phyloP scores from a whole-genome alignment of 208 protist species.

The Vickermania spadyakhi region DNA sequence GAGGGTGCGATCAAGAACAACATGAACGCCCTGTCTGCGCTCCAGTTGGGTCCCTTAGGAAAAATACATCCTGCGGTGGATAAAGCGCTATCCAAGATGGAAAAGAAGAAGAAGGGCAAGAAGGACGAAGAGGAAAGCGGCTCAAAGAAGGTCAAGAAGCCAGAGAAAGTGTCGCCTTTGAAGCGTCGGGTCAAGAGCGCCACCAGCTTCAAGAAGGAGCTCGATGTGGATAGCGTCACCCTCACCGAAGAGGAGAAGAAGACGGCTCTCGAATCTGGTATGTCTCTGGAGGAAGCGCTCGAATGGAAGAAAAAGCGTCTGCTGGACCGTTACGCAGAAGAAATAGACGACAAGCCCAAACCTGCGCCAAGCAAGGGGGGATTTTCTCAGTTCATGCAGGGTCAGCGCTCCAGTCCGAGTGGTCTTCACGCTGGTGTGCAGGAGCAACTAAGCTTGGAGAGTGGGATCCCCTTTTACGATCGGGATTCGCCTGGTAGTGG shows the following conservation, averaged over 20 bases:
- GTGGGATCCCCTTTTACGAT: not conserved
- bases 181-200: not conserved
- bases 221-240: not conserved
- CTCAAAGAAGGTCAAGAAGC: too few relatives aligned
- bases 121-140: not conserved
- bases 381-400: not conserved
- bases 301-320: not conserved
- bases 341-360: not conserved
- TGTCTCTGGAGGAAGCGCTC: not conserved
- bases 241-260: not conserved
- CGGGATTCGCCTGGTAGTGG: not conserved
- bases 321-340: not conserved
- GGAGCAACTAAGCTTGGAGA: not conserved
- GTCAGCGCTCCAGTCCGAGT: not conserved
- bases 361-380: not conserved
- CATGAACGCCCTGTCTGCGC: slow-evolving; percentile 37
- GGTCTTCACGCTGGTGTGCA: not conserved
- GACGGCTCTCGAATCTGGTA: not conserved
- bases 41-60: slow-evolving; percentile 15
- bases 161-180: not conserved
- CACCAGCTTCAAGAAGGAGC: not conserved
- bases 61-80: not conserved
- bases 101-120: not conserved
- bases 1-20: slow-evolving; percentile 74
- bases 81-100: not conserved